phyloP scores from a whole-genome alignment of 208 protist genomes.

The Leishmania tarentolae region DNA sequence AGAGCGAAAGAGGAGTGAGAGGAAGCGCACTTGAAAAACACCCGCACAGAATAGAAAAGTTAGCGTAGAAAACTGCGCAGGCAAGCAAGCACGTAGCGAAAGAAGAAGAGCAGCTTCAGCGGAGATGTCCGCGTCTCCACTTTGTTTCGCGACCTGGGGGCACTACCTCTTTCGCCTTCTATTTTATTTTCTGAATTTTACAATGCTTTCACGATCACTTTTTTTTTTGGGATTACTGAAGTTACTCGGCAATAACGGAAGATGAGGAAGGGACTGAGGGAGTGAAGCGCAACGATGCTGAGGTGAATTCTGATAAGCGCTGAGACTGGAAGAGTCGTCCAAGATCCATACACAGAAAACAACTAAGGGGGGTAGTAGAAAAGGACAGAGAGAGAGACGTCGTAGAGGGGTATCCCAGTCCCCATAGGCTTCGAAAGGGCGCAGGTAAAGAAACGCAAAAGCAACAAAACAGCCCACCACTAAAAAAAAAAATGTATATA shows the following conservation, averaged over 20 bases:
- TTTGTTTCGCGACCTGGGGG: neutral
- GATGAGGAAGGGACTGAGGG: neutral
- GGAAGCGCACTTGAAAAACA: neutral
- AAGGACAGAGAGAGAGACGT: neutral
- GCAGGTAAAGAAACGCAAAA: neutral
- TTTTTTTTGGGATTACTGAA: neutral
- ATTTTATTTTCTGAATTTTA: neutral
- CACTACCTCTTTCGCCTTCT: neutral
- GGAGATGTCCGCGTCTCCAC: neutral
- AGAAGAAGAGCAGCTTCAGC: slow-evolving; percentile 7
- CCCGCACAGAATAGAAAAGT: neutral
- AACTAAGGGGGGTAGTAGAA: neutral
- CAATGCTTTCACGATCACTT: neutral
- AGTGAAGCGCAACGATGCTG: neutral
- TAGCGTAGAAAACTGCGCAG: neutral
- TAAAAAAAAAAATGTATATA: too few relatives aligned
- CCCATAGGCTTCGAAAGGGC: too few relatives aligned
- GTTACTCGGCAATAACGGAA: neutral
- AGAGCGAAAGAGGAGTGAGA: neutral
- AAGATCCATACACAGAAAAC: neutral
- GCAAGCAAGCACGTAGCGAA: neutral
- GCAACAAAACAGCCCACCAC: neutral
- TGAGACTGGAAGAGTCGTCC: neutral
- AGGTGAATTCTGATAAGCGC: neutral
- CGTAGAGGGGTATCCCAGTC: neutral